Evolutionary conservation across 306 rosid species (phyloP), one percentile per base, ranked within the genome.

Genomic region (Quercus engelmannii): DNA sequence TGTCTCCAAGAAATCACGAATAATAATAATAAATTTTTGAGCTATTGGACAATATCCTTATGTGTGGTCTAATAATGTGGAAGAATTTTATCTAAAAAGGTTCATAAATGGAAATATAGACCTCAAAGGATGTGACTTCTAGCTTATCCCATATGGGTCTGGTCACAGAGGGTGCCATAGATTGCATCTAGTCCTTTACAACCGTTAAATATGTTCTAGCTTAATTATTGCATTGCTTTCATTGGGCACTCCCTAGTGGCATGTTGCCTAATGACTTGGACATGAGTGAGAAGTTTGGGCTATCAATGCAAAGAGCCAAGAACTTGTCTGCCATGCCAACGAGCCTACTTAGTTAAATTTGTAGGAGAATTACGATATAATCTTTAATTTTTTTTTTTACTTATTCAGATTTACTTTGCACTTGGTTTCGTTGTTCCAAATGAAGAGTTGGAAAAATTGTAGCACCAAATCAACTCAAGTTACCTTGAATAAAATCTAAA

Each of bases 61-160:
- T 8, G 56, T 76, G 4, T 87, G 91, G 93, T 72, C 86, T 1
- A 69, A 79, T 1, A 75, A 89, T 82, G 88, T 55, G 20, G 58
- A 85, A 1, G 10, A 30, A 9, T 87, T 89, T 55, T 82, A 74
- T 69, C 93, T 83, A 1, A 81, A 87, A 15, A 87, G 93, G 70
- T 87, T 89, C 35, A 55, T 15, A 0, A 4, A 79, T 12, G 63
- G 6, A 19, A 19, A 79, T 5, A 18, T 85, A 2, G 87, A 85
- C 6, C 6, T 87, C 10, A 11, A 33, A 1, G 88, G 87, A n/a
- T 26, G 55, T 9, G 85, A 84, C 4, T 89, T 79, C 30, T 19
- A 76, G 56, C 83, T 89, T 0, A 26, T 87, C 19, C 93, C 90
- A 72, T 87, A 85, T 76, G 90, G 90, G 20, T 84, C 85, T 1